Base-by-base conservation (phyloP, 2,329 filamentous ascomycete species). In the Cryphonectria nitschkei region DNA sequence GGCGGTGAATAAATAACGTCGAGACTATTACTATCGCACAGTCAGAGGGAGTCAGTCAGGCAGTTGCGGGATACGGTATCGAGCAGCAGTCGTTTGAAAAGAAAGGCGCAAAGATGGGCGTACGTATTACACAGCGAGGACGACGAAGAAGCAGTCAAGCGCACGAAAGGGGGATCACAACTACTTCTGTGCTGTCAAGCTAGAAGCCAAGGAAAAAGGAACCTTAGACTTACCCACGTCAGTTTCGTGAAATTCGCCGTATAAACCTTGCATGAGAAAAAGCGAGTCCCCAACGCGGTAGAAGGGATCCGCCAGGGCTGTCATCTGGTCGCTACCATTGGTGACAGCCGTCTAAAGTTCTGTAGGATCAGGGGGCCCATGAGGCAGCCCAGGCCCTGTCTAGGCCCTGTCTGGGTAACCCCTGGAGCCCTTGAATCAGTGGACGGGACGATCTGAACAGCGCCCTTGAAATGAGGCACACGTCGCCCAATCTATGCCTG, bases 331-430 rank as follows among this genome's bases (percentile, higher is more conserved):
- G 34, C 63, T 52, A 29, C 19, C 63, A 65, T 65, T 65, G 63
- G 63, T 41, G 63, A 65, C 63, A 32, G 63, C 43, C 63, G 32
- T 32, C 63, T 50, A 32, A 52, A 65, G 63, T 65, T 34, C 34
- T 6, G 34, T 62, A n/a, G 63, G 63, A 11, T 26, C 43, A 50
- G 63, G 63, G 34, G 37, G 6, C n/a, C 61, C 61, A 64, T 41
- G 61, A 64, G 61, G 37, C 37, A 64, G 61, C 61, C 61, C 61
- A 46, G 61, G 61, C 39, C 61, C 54, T 26, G 61, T 39, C 61
- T 14, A 64, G 39, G 61, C 61, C 39, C 54, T 26, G 39, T n/a
- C 41, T 39, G 13, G 61, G 26, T 64, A 13, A 32, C 61, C 61
- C 61, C 61, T 64, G 61, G 13, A 64, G 46, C 61, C 58, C 61